Conservation (phyloP, 768 basidiomycete genomes). For the Ramaria sp. region DNA sequence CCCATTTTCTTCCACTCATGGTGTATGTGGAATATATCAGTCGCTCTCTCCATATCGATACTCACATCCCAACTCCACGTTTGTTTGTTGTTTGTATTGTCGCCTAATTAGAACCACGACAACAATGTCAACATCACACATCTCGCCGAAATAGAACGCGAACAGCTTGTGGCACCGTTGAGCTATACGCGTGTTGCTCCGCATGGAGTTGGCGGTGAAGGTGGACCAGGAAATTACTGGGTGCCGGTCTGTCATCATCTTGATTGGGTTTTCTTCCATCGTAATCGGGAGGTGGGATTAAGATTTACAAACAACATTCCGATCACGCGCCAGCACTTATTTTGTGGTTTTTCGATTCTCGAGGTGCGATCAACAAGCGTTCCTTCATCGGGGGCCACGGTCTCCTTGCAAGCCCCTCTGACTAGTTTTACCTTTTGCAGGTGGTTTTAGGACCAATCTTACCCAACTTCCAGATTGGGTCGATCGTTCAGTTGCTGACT, state of each 20-base stretch:
- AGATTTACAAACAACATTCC: slow-evolving; percentile 29
- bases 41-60: background rate
- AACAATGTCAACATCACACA: slow-evolving; percentile 67
- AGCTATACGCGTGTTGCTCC: slow-evolving; percentile 58
- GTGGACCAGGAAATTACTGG: slow-evolving; percentile 68
- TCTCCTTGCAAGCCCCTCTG: background rate
- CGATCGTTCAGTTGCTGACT: slow-evolving; percentile 46
- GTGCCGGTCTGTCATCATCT: slow-evolving; percentile 41
- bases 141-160: slow-evolving; percentile 51
- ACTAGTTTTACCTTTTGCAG: slow-evolving; percentile 15
- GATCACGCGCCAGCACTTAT: slow-evolving; percentile 44
- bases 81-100: too few species aligned
- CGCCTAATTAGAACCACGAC: slow-evolving; percentile 50
- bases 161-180: slow-evolving; percentile 40
- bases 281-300: too few species aligned
- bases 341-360: slow-evolving; percentile 74
- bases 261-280: background rate
- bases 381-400: background rate
- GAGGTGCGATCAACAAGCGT: slow-evolving; percentile 29
- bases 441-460: slow-evolving; percentile 40
- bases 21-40: slow-evolving; percentile 37
- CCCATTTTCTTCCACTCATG: slow-evolving; percentile 61
- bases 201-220: slow-evolving; percentile 48
- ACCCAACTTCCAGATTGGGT: slow-evolving; percentile 56
- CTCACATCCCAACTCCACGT: background rate